Evolutionary conservation across 345 rosid genomes (phyloP).

Genomic region (Crucihimalaya himalaica): DNA sequence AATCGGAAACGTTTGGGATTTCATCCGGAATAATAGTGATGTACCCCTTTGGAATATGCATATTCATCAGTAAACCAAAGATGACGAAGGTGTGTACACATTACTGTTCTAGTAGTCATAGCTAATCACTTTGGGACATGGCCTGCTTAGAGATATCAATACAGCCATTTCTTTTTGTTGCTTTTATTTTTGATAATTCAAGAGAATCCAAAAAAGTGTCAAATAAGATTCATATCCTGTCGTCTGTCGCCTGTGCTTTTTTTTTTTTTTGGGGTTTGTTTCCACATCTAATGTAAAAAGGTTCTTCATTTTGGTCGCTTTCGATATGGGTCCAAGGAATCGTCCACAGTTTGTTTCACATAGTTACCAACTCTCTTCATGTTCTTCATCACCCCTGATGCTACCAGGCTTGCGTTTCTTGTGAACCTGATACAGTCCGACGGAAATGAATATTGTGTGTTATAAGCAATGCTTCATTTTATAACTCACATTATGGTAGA

Average conservation of each 20-base stretch:
- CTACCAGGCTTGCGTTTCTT: conserved; percentile 63
- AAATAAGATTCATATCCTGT: conserved; percentile 20
- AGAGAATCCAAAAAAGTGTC: conserved; percentile 21
- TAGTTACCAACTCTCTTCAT: conserved; percentile 58
- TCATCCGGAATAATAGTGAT: not conserved
- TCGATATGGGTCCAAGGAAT: conserved; percentile 50
- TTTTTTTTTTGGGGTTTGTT: not conserved
- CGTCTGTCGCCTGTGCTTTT: conserved; percentile 18
- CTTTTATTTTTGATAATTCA: conserved; percentile 13
- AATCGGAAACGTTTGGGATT: not conserved
- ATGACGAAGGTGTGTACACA: not conserved
- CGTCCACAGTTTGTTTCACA: conserved; percentile 56
- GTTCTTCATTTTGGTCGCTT: conserved; percentile 55
- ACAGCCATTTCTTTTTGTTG: conserved; percentile 6
- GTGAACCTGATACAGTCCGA: conserved; percentile 50
- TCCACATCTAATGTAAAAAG: not conserved
- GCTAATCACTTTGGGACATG: conserved; percentile 18
- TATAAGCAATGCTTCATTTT: conserved; percentile 6
- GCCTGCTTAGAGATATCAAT: not conserved
- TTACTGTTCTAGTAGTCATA: not conserved
- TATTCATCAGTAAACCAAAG: conserved; percentile 24
- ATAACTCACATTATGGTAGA: not conserved
- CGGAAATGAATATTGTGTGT: not conserved
- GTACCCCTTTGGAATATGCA: not conserved
- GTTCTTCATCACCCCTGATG: conserved; percentile 63